Evolutionary conservation across 331 rosid genomes (phyloP), one percentile per base, ranked within the genome.

Genomic region (Arachis monticola): DNA sequence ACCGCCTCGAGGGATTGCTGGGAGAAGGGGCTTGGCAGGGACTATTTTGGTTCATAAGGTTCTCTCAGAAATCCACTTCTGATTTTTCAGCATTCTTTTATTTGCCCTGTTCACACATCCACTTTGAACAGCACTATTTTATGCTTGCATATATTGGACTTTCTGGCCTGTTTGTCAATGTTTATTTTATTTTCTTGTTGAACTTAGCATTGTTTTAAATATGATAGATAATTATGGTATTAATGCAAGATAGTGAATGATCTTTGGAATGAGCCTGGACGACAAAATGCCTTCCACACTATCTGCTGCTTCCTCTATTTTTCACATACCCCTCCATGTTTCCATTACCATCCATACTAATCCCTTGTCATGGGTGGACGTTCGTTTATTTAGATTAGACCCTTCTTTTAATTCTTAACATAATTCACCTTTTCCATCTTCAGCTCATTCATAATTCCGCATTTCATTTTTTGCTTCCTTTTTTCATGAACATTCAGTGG

Each of bases 11-110:
- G 97, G 96, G 56, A 85, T 92, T 74, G 91, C 89, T 78, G 99
- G 99, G 60, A 86, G 99, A 74, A 86, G 99, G 85, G 99, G 99
- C 78, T 85, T 95, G 87, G 99, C 99, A 2, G 99, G 99, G 81
- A 95, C 97, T 76, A 55, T 92, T 83, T 90, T 95, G 77, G 90
- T 95, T 86, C 83, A 90, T 67, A 95, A 95, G 99, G 99, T 90
- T 77, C 67, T 58, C 65, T 70, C 56, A 13, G 50, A 62, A 69
- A 73, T 31, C 65, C 51, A 64, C 47, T 72, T 50, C 8, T 14
- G 27, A 27, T 27, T 64, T 51, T 65, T 67, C 31, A 40, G 2
- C 85, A 66, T 61, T 78, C 67, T 50, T 65, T 66, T 60, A 72
- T 14, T 56, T 10, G 69, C 46, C 60, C 47, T 78, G 73, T 68